Conservation (phyloP, 305 asterid genomes). For the Stenogyne calaminthoides region DNA sequence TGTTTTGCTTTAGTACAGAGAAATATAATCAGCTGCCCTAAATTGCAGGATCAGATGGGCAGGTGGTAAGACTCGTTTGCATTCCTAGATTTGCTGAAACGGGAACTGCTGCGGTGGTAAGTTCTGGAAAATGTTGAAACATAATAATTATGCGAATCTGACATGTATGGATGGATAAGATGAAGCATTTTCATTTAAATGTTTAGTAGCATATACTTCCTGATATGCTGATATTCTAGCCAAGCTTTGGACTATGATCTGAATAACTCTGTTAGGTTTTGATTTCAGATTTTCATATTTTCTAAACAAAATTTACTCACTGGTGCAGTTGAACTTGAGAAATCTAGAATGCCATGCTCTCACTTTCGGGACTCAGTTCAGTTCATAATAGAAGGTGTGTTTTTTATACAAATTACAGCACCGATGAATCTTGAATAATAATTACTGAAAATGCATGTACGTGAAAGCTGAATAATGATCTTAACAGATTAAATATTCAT, state of each 20-base stretch:
- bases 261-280: neutral
- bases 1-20: neutral
- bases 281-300: neutral
- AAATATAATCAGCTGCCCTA: constrained; percentile 21
- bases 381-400: constrained; percentile 36
- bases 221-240: neutral
- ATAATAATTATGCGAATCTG: neutral
- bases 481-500: neutral
- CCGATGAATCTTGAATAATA: neutral
- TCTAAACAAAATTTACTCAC: neutral
- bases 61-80: constrained; percentile 74
- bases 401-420: neutral
- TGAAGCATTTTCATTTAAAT: neutral
- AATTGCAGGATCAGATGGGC: constrained; percentile 85
- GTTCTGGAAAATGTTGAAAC: constrained; percentile 31
- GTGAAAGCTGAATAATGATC: neutral
- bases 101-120: constrained; percentile 87
- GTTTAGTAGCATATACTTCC: neutral
- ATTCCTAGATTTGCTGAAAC: constrained; percentile 85
- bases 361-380: constrained; percentile 71
- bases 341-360: constrained; percentile 87
- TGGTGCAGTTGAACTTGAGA: constrained; percentile 86
- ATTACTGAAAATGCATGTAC: neutral
- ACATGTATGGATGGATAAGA: neutral
- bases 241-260: neutral